Evolutionary conservation across 2,329 filamentous ascomycete genomes (phyloP).

Genomic region (Emergomyces orientalis): DNA sequence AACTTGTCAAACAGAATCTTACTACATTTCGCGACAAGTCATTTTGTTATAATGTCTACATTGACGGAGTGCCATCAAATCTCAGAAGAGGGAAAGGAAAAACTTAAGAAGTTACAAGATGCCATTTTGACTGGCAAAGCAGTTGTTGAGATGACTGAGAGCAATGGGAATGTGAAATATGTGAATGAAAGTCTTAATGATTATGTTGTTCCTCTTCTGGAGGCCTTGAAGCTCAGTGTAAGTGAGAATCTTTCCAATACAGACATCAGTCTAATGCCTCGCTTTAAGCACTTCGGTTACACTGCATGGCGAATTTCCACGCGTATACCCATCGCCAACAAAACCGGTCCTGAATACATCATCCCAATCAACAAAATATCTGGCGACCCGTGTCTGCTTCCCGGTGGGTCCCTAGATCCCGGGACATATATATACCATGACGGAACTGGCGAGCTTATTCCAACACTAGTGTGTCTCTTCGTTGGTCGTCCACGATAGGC

Average conservation of each 20-base stretch:
- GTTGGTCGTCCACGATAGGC: conserved; percentile 1
- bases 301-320: conserved; percentile 8
- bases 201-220: conserved; percentile 8
- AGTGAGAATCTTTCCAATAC: neutral
- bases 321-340: conserved; percentile 3
- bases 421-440: conserved; percentile 7
- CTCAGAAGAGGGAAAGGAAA: neutral
- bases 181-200: conserved; percentile 4
- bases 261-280: neutral
- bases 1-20: neutral
- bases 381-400: conserved; percentile 3
- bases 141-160: conserved; percentile 6
- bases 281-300: conserved; percentile 5
- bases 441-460: conserved; percentile 1
- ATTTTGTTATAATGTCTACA: conserved; percentile 1
- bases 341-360: conserved; percentile 8
- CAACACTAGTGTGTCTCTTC: conserved; percentile 8
- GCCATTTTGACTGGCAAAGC: conserved; percentile 2
- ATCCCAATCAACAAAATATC: conserved; percentile 6
- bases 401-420: neutral
- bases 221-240: conserved; percentile 2
- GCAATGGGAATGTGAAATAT: conserved; percentile 7
- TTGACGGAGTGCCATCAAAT: conserved; percentile 1
- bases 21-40: neutral
- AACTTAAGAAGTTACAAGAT: conserved; percentile 2